These are phyloP conservation scores for Cicer bijugum DNA, from an alignment of 306 rosid genomes.

Conservation along the genomic window DNA sequence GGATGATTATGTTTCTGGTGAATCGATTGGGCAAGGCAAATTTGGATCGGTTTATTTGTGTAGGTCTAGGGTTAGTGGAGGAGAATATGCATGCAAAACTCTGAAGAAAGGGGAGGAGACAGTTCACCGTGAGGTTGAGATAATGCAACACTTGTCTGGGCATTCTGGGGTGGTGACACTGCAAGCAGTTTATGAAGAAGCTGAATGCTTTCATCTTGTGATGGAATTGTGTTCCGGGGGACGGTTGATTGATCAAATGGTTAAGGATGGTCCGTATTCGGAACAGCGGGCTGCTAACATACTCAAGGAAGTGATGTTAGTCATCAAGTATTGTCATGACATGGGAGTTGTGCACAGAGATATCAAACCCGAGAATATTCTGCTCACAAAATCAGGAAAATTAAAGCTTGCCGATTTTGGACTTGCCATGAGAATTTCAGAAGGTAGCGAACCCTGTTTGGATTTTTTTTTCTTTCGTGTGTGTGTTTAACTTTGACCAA, in stretches of 20 bases:
- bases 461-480: not conserved
- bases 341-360: slow-evolving; percentile 99
- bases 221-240: slow-evolving; percentile 97
- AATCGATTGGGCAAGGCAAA: slow-evolving; percentile 86
- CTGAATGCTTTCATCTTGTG: slow-evolving; percentile 87
- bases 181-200: slow-evolving; percentile 91
- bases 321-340: slow-evolving; percentile 95
- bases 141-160: slow-evolving; percentile 98
- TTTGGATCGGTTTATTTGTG: slow-evolving; percentile 89
- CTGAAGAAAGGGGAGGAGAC: slow-evolving; percentile 93
- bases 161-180: slow-evolving; percentile 94
- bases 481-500: slow-evolving; percentile 10
- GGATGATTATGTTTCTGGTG: slow-evolving; percentile 75
- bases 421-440: slow-evolving; percentile 88
- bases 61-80: slow-evolving; percentile 70
- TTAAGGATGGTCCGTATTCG: slow-evolving; percentile 72
- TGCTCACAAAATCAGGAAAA: slow-evolving; percentile 77
- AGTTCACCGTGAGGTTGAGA: slow-evolving; percentile 96
- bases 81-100: slow-evolving; percentile 88
- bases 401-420: slow-evolving; percentile 99
- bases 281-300: slow-evolving; percentile 85
- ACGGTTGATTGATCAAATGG: slow-evolving; percentile 79
- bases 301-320: slow-evolving; percentile 92
- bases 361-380: slow-evolving; percentile 95
- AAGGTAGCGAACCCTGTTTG: slow-evolving; percentile 55